Evolutionary conservation across 1,284 basidiomycete genomes (phyloP).

Genomic region (Cryptococcus jaspeensis): DNA sequence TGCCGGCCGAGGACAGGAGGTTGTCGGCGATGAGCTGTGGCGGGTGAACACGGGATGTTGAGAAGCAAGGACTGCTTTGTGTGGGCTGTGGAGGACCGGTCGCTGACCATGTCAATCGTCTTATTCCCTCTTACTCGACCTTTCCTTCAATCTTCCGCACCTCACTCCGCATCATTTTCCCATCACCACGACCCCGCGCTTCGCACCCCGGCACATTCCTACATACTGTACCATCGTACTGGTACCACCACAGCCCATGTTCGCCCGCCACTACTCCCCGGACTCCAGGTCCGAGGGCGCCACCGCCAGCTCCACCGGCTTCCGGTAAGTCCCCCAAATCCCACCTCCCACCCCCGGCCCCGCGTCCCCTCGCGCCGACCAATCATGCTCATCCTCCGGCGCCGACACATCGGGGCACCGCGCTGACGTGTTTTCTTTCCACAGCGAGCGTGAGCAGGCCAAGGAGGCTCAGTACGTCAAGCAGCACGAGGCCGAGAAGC

Average conservation of each 20-base stretch:
- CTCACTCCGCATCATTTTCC: not conserved
- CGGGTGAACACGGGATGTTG: not conserved
- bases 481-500: slow-evolving; percentile 19
- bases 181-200: not conserved
- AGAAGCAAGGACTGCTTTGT: not conserved
- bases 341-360: not conserved
- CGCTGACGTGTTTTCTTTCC: slow-evolving; percentile 2
- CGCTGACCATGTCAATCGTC: not conserved
- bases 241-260: slow-evolving; percentile 25
- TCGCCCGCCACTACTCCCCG: slow-evolving; percentile 39
- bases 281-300: slow-evolving; percentile 39
- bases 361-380: not conserved
- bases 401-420: not conserved
- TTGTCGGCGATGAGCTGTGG: not conserved
- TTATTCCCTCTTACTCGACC: not conserved
- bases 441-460: slow-evolving; percentile 46
- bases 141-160: not conserved
- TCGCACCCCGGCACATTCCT: not conserved
- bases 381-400: not conserved
- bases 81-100: not conserved
- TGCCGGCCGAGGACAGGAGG: not conserved
- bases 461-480: slow-evolving; percentile 49
- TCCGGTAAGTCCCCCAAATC: slow-evolving; percentile 32
- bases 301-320: slow-evolving; percentile 43
- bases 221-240: not conserved